These are phyloP conservation scores for Rhodomyrtus tomentosa DNA, from an alignment of 345 rosid genomes.

Conservation along the genomic window DNA sequence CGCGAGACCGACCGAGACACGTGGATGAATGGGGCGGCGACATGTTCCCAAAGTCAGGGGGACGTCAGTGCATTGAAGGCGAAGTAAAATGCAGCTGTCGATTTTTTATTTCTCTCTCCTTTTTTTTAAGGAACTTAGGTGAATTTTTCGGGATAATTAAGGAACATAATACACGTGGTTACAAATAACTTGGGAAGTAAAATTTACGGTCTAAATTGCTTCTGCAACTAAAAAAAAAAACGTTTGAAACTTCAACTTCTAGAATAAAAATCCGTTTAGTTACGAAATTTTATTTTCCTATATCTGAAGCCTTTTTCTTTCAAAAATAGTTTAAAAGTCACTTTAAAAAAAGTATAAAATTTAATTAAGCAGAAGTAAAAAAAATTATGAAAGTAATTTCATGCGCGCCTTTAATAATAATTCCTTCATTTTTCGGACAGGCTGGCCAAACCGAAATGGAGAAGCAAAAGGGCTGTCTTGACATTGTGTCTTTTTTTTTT, in stretches of 20 bases:
- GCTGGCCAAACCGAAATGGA: not conserved
- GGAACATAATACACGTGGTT: not conserved
- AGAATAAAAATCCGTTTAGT: too few relatives aligned
- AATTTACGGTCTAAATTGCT: too few relatives aligned
- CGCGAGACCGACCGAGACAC: conserved; percentile 10
- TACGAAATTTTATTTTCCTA: too few relatives aligned
- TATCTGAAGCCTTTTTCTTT: too few relatives aligned
- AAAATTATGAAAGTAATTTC: too few relatives aligned
- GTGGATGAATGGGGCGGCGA: conserved; percentile 9
- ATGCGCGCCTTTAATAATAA: too few relatives aligned
- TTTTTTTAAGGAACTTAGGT: not conserved
- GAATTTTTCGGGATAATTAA: not conserved
- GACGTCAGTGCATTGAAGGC: not conserved
- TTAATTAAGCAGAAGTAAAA: too few relatives aligned
- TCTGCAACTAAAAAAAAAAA: too few relatives aligned
- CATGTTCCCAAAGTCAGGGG: conserved; percentile 18
- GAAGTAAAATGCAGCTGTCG: not conserved
- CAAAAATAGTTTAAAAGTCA: too few relatives aligned
- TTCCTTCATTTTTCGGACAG: not conserved
- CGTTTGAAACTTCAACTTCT: too few relatives aligned
- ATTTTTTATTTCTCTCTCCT: not conserved
- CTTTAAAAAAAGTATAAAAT: too few relatives aligned
- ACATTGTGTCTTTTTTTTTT: too few relatives aligned
- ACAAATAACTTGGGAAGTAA: not conserved
- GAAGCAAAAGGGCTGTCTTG: not conserved